phyloP scores from a whole-genome alignment of 306 rosid genomes.

The Betula pendula region DNA sequence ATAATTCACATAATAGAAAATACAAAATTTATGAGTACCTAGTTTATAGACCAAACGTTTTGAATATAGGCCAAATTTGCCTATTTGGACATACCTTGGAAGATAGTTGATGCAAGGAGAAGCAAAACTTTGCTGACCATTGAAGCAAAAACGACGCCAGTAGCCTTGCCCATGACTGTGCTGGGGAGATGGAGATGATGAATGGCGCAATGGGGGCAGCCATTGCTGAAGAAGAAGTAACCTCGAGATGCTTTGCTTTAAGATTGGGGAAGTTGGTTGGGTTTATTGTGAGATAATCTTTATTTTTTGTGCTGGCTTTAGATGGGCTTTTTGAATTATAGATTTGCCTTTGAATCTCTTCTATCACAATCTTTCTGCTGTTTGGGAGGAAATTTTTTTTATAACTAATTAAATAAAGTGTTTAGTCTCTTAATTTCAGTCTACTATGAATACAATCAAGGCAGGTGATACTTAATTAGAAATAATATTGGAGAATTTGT shows the following conservation, averaged over 20 bases:
- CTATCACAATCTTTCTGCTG: not conserved
- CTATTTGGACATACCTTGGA: slow-evolving; percentile 35
- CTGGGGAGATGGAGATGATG: slow-evolving; percentile 1
- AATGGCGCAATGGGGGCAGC: slow-evolving; percentile 11
- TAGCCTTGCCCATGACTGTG: slow-evolving; percentile 35
- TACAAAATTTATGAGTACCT: not conserved
- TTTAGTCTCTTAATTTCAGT: not conserved
- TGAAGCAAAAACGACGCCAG: slow-evolving; percentile 17
- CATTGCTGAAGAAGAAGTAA: slow-evolving; percentile 54
- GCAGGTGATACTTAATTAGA: not conserved
- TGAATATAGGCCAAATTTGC: not conserved
- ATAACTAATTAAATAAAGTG: not conserved
- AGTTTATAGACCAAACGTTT: not conserved
- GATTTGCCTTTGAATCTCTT: slow-evolving; percentile 23
- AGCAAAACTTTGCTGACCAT: slow-evolving; percentile 23
- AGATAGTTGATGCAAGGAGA: slow-evolving; percentile 33
- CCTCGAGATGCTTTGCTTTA: slow-evolving; percentile 66
- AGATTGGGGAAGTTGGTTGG: slow-evolving; percentile 32
- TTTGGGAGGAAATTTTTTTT: not conserved
- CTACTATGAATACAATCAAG: not conserved
- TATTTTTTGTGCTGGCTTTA: slow-evolving; percentile 21
- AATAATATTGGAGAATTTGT: too few species aligned
- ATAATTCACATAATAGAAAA: too few species aligned
- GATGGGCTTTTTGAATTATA: slow-evolving; percentile 18
- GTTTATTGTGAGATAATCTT: slow-evolving; percentile 8